Base-by-base conservation (phyloP, 2,329 filamentous ascomycete genomes). In the Triangularia verruculosa region DNA sequence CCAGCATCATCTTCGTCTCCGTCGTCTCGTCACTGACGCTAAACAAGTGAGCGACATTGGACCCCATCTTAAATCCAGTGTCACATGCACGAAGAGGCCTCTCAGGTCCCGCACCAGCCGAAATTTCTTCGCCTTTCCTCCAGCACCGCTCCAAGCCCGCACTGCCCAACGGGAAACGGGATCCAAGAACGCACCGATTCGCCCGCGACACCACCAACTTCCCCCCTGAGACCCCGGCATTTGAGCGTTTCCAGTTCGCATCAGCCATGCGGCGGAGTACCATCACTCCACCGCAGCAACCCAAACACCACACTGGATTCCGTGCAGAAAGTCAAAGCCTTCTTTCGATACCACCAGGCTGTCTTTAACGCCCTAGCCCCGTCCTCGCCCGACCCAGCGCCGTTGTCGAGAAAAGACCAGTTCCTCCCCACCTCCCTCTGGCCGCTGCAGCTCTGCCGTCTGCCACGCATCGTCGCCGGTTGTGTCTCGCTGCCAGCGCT, bases 401-500 rank as follows among this genome's bases (percentile, higher is more conserved):
- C 76, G 72, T 71, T 76, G 63, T 78, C 83, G 64, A 75, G 83
- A 75, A 82, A 79, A 75, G 83, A 86, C 69, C 80, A 73, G 72
- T 76, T 83, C 78, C 75, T 82, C 74, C 75, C 77, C 77, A 81
- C 74, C 63, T 67, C 71, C 55, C 74, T 78, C 66, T 83, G 80
- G 78, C 80, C 83, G 53, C 74, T 83, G 57, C 78, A 75, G 71
- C 78, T 82, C 67, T 76, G 77, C 70, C 75, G 80, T 64, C 71
- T 85, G 57, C 78, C 76, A 66, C 84, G 79, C 65, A 77, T 82
- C 66, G 72, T 89, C 66, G 78, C 82, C 68, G 88, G 88, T 68
- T 80, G 82, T 70, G 79, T 89, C 71, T 76, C 77, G 69, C 77
- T 78, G 56, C 80, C 87, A 63, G 79, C 81, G 47, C 82, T 91